Conservation (phyloP, 2,329 filamentous ascomycete genomes). For the Venturia oleaginea region DNA sequence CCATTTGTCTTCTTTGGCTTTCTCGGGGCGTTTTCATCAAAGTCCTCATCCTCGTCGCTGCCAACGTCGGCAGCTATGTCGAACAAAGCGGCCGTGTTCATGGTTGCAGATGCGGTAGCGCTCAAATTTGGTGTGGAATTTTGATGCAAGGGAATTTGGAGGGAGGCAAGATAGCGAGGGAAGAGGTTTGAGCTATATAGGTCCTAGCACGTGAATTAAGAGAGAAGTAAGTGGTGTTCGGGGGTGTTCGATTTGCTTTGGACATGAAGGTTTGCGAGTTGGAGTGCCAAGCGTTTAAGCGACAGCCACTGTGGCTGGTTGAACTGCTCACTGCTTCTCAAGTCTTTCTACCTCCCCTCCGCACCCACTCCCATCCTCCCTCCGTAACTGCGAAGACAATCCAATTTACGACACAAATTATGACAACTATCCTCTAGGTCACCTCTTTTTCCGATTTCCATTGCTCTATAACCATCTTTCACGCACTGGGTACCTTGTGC, state of each 20-base stretch:
- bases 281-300: too few species aligned
- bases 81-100: conserved; percentile 44
- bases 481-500: too few species aligned
- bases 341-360: too few species aligned
- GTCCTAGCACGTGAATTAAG: neutral
- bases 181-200: neutral
- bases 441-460: too few species aligned
- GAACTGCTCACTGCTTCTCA: too few species aligned
- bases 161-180: neutral
- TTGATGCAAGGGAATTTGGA: neutral
- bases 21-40: conserved; percentile 44
- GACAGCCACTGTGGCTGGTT: neutral
- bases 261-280: conserved; percentile 3
- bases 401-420: too few species aligned
- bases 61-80: conserved; percentile 80
- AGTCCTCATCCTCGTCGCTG: conserved; percentile 72
- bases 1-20: conserved; percentile 32
- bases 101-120: neutral
- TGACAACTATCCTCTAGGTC: too few species aligned
- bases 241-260: neutral
- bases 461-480: too few species aligned
- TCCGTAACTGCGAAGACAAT: too few species aligned
- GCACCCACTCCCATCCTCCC: too few species aligned
- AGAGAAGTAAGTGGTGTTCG: neutral
- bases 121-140: neutral